Percentiles rank a stretch among this genome's conserved stretches.
Conservation (phyloP, 257 asterid genomes). For the Leptodermis oblonga region DNA sequence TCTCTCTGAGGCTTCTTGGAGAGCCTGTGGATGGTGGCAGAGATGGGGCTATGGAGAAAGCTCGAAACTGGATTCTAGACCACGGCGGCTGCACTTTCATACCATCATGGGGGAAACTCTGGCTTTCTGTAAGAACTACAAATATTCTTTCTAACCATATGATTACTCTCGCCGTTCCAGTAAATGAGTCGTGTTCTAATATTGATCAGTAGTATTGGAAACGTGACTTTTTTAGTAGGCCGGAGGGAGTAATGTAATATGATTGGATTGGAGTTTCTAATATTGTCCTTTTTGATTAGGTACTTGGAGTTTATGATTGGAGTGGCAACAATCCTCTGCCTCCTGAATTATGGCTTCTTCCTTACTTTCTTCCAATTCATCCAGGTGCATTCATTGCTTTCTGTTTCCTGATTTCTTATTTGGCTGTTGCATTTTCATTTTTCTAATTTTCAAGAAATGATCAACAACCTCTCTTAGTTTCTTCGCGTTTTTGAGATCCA, state of each 20-base stretch:
- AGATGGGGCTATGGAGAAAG: conserved; percentile 43
- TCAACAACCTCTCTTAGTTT: no score
- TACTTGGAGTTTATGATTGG: conserved; percentile 73
- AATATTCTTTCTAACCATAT: not conserved
- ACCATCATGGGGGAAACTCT: conserved; percentile 72
- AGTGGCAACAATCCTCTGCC: conserved; percentile 68
- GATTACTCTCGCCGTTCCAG: no score
- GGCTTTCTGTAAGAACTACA: conserved; percentile 44
- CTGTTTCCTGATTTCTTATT: not conserved
- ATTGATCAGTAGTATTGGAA: no score
- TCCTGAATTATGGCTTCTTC: conserved; percentile 83
- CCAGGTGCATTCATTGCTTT: conserved; percentile 40
- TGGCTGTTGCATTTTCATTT: not conserved
- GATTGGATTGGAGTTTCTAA: no score
- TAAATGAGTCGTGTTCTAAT: no score
- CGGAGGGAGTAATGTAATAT: no score
- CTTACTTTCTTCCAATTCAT: conserved; percentile 55
- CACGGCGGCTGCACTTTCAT: conserved; percentile 61
- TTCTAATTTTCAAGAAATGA: no score
- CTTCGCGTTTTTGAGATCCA: no score
- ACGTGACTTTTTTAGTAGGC: no score
- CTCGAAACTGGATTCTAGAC: conserved; percentile 57
- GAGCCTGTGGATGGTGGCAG: conserved; percentile 29
- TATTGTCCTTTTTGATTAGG: conserved; percentile 24
- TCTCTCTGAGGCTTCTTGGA: conserved; percentile 49